phyloP scores from a whole-genome alignment of 2,329 filamentous ascomycete genomes.

The Nakataea oryzae region DNA sequence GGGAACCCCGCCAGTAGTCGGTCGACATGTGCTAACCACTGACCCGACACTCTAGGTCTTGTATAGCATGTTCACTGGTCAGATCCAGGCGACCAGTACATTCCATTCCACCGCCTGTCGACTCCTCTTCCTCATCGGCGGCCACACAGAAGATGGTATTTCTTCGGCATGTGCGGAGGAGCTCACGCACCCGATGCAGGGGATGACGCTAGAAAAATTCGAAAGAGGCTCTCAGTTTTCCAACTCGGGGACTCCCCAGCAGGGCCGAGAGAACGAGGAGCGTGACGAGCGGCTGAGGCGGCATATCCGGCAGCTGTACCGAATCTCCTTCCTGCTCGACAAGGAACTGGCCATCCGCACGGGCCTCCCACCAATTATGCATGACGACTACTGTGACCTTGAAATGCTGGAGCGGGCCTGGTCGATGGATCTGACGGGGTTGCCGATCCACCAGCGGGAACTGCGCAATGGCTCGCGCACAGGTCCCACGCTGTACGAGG shows the following conservation, averaged over 20 bases:
- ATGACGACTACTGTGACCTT: conserved; percentile 41
- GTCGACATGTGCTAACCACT: background rate
- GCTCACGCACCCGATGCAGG: background rate
- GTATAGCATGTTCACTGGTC: conserved; percentile 31
- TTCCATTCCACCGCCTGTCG: conserved; percentile 34
- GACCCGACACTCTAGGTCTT: conserved; percentile 18
- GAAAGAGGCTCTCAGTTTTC: background rate
- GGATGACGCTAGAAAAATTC: background rate
- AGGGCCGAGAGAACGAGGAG: background rate
- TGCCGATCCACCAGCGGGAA: conserved; percentile 10
- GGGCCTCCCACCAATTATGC: conserved; percentile 38
- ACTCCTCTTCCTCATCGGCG: conserved; percentile 37
- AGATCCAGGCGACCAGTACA: background rate
- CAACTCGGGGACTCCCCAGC: background rate
- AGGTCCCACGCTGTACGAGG: conserved; percentile 8
- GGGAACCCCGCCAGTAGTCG: background rate
- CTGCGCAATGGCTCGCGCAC: background rate
- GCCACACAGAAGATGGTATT: conserved; percentile 5
- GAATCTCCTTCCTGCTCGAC: conserved; percentile 43
- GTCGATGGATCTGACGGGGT: conserved; percentile 15
- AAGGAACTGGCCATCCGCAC: conserved; percentile 45
- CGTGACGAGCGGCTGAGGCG: conserved; percentile 15
- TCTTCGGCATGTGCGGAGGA: background rate
- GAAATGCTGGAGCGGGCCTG: conserved; percentile 31
- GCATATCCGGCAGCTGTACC: conserved; percentile 35